phyloP scores from a whole-genome alignment of 228 moss, liverwort and hornwort genomes.

The Sphagnum fallax region DNA sequence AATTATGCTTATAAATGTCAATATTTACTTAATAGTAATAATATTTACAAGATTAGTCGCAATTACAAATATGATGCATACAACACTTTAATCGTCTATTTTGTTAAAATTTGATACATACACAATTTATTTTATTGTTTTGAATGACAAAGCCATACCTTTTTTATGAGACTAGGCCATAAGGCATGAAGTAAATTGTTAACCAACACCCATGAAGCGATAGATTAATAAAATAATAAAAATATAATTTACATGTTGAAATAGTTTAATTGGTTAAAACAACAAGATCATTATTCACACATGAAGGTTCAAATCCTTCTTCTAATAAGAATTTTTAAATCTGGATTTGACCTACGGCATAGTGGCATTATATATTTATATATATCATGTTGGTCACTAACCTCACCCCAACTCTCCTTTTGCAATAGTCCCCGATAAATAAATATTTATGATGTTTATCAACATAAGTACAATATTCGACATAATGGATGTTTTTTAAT shows the following conservation, averaged over 20 bases:
- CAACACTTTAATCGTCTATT: background rate
- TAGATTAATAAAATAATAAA: too few relatives aligned
- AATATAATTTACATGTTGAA: too few relatives aligned
- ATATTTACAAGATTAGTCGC: background rate
- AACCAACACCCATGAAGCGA: background rate
- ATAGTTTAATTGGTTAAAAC: too few relatives aligned
- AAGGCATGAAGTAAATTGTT: background rate
- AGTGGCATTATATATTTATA: background rate
- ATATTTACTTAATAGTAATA: background rate
- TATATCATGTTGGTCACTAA: background rate
- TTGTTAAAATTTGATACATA: too few relatives aligned
- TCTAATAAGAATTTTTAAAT: background rate
- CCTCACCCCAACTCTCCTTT: background rate
- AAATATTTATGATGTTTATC: background rate
- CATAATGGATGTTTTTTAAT: background rate
- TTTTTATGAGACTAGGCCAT: background rate
- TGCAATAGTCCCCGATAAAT: background rate
- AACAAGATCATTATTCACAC: too few relatives aligned
- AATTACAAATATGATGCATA: background rate
- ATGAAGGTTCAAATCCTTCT: too few relatives aligned
- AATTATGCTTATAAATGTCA: background rate
- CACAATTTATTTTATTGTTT: too few relatives aligned
- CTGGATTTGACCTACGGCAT: background rate
- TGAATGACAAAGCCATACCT: too few relatives aligned
- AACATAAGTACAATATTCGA: background rate